Evolutionary conservation across 176 grass and related monocot genomes (phyloP).

Genomic region (Triticum dicoccoides): DNA sequence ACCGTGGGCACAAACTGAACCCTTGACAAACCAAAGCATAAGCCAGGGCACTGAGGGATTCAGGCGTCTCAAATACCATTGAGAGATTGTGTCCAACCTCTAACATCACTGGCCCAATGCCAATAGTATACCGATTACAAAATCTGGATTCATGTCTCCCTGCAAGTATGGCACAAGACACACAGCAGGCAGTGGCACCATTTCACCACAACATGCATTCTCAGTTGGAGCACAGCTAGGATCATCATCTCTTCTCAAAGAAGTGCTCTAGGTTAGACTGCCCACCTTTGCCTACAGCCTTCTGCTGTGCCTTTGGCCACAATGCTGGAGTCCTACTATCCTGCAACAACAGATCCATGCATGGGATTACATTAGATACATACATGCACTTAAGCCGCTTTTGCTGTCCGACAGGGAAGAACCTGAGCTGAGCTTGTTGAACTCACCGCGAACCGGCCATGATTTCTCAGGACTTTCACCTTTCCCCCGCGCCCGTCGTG

Average conservation of each 20-base stretch:
- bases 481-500: conserved; percentile 77
- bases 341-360: conserved; percentile 28
- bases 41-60: not conserved
- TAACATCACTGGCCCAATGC: not conserved
- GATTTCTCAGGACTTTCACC: conserved; percentile 77
- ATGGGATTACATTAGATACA: not conserved
- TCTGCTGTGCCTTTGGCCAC: conserved; percentile 44
- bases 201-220: not conserved
- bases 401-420: not conserved
- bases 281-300: conserved; percentile 55
- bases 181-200: not conserved
- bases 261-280: conserved; percentile 83
- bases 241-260: conserved; percentile 64
- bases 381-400: not conserved
- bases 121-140: not conserved
- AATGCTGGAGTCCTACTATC: conserved; percentile 37
- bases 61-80: not conserved
- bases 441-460: conserved; percentile 49
- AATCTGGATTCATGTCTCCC: conserved; percentile 17
- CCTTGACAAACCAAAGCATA: too few species aligned
- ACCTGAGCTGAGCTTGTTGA: not conserved
- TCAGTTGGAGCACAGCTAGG: not conserved
- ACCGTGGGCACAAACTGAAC: too few species aligned
- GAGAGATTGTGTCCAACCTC: not conserved
- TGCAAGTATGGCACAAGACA: not conserved